Evolutionary conservation across 2,329 filamentous ascomycete genomes (phyloP).

Genomic region (Monilinia fructicola): DNA sequence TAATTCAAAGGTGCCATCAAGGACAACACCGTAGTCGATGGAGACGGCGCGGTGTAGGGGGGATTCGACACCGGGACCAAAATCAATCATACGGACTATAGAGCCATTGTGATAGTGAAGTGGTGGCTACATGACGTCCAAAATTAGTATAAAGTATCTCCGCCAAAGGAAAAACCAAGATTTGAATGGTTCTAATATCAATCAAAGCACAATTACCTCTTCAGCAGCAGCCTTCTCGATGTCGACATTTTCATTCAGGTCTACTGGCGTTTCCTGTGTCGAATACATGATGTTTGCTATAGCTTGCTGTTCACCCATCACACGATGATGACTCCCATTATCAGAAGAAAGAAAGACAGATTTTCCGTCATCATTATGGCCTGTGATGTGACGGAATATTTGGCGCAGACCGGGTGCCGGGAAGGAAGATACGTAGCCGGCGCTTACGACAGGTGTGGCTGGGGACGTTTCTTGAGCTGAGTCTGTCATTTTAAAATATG

Average conservation of each 20-base stretch:
- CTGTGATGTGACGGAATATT: constrained; percentile 27
- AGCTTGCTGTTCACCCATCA: constrained; percentile 21
- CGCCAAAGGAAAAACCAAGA: too few species aligned
- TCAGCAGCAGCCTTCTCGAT: constrained; percentile 18
- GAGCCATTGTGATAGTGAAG: constrained; percentile 23
- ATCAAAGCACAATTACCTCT: too few species aligned
- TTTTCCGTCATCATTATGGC: constrained; percentile 25
- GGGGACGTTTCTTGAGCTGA: too few species aligned
- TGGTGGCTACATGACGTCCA: constrained; percentile 16
- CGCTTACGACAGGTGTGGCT: too few species aligned
- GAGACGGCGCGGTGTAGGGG: constrained; percentile 24
- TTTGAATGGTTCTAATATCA: too few species aligned
- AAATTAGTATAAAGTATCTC: not conserved
- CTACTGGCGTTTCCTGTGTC: constrained; percentile 22
- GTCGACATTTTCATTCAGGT: constrained; percentile 26
- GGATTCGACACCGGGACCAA: constrained; percentile 19
- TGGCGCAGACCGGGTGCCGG: not conserved
- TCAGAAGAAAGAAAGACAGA: constrained; percentile 27
- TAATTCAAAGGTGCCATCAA: constrained; percentile 25
- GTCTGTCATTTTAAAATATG: too few species aligned
- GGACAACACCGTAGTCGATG: constrained; percentile 25
- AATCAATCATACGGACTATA: constrained; percentile 27
- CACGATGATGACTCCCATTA: constrained; percentile 31
- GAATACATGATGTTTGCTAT: constrained; percentile 25
- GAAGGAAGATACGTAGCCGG: not conserved